Evolutionary conservation across 306 rosid species (phyloP).

Genomic region (Luffa aegyptiaca): DNA sequence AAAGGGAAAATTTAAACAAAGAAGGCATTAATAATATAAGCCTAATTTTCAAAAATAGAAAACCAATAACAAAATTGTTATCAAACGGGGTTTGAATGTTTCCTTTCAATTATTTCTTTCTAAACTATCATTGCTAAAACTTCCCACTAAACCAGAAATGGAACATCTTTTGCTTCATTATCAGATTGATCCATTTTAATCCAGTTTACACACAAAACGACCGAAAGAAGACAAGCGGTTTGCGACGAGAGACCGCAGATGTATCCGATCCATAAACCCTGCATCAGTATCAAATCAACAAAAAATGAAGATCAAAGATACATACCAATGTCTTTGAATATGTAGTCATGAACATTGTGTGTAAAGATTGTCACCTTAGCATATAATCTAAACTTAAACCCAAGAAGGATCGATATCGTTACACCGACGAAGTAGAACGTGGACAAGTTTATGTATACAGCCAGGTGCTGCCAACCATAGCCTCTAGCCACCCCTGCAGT

Average conservation of each 20-base stretch:
- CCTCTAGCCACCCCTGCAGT: slow-evolving; percentile 74
- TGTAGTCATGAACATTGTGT: not conserved
- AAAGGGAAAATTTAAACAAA: not conserved
- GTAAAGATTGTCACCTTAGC: slow-evolving; percentile 37
- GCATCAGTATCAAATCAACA: not conserved
- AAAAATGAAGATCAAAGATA: not conserved
- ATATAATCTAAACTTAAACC: slow-evolving; percentile 40
- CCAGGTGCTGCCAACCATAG: slow-evolving; percentile 72
- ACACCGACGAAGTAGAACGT: slow-evolving; percentile 59
- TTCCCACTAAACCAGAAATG: not conserved
- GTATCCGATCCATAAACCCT: slow-evolving; percentile 90
- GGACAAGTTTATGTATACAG: slow-evolving; percentile 45
- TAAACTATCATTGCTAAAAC: not conserved
- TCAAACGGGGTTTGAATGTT: not conserved
- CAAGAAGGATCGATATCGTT: slow-evolving; percentile 47
- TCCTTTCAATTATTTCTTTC: not conserved
- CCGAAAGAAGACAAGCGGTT: slow-evolving; percentile 28
- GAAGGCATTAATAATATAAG: not conserved
- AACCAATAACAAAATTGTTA: not conserved
- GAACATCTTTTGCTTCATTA: slow-evolving; percentile 5
- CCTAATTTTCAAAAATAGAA: not conserved
- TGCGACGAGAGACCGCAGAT: slow-evolving; percentile 59
- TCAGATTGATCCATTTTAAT: slow-evolving; percentile 16
- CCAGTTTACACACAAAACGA: slow-evolving; percentile 37
- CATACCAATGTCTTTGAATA: not conserved